A percentile compares a stretch with the other conserved stretches of the same genome.
Evolutionary conservation across 176 grass and related monocot species (phyloP).

Genomic region (Paspalum vaginatum): DNA sequence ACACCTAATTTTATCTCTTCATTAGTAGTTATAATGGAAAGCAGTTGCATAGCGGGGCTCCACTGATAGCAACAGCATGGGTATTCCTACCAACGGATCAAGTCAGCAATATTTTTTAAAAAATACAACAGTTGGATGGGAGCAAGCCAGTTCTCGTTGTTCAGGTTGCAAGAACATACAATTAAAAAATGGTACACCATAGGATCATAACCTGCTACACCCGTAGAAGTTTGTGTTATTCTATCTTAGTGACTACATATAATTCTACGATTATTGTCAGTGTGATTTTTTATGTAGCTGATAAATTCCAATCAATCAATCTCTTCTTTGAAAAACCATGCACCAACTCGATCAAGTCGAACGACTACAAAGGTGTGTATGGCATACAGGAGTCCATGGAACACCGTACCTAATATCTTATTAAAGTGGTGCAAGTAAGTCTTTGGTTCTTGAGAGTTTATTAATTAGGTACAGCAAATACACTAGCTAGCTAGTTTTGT

Average conservation of each 20-base stretch:
- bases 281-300: background rate
- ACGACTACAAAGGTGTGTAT: background rate
- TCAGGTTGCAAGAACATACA: background rate
- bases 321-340: background rate
- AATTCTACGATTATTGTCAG: background rate
- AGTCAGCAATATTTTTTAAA: background rate
- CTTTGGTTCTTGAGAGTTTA: conserved; percentile 1
- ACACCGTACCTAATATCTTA: conserved; percentile 27
- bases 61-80: conserved; percentile 40
- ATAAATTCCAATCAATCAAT: conserved; percentile 10
- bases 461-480: conserved; percentile 47
- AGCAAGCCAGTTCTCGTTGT: background rate
- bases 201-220: background rate
- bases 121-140: conserved; percentile 33
- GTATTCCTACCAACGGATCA: conserved; percentile 27
- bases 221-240: background rate
- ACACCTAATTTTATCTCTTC: conserved; percentile 48
- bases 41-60: conserved; percentile 59
- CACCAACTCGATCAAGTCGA: conserved; percentile 29
- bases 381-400: background rate
- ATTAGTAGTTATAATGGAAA: conserved; percentile 46
- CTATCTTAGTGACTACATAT: background rate
- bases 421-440: conserved; percentile 49
- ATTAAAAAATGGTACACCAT: background rate
- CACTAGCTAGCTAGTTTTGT: background rate